Evolutionary conservation across 257 asterid species (phyloP), one percentile per base, ranked within the genome.

Genomic region (Craterostigma plantagineum): DNA sequence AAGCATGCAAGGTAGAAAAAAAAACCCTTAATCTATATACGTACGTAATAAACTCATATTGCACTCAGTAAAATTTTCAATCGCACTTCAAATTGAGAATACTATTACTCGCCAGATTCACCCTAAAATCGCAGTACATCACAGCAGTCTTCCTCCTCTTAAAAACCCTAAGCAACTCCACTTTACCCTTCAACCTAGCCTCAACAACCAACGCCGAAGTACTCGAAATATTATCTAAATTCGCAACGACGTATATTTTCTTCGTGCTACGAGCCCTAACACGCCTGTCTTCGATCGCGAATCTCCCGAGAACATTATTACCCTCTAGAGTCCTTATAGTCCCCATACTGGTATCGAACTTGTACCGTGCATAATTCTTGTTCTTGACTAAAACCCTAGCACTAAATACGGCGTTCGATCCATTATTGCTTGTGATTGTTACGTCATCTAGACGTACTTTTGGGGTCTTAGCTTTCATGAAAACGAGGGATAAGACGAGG

Each of bases 121-220:
- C n/a, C 0, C 23, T 45, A 58, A 76, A 53, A 5, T 55, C 49
- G 40, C 87, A 76, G 4, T 11, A 49, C 76, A 76, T 55, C 1
- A 58, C 37, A 6, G 69, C 78, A 2, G 39, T 7, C 59, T 61
- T 69, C 39, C 18, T 61, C 69, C 45, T 72, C 51, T 61, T 58
- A 0, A 76, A 43, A 10, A 76, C 63, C 62, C 37, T 58, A 46
- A 69, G 7, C 33, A 66, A 14, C 16, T 55, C 59, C 46, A 76
- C 65, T 59, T 66, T 63, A 1, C 87, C 87, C 11, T 62, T 69
- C 46, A 76, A 8, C 38, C 30, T 50, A 3, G 76, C 65, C 42
- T 50, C 50, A 18, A 57, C 60, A 0, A 1, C 42, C 50, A 65
- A 34, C 27, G 43, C 44, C 63, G 64, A 11, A 3, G 42, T 7